Evolutionary conservation across 768 basidiomycete genomes (phyloP).

Genomic region (Termitomyces sp.): DNA sequence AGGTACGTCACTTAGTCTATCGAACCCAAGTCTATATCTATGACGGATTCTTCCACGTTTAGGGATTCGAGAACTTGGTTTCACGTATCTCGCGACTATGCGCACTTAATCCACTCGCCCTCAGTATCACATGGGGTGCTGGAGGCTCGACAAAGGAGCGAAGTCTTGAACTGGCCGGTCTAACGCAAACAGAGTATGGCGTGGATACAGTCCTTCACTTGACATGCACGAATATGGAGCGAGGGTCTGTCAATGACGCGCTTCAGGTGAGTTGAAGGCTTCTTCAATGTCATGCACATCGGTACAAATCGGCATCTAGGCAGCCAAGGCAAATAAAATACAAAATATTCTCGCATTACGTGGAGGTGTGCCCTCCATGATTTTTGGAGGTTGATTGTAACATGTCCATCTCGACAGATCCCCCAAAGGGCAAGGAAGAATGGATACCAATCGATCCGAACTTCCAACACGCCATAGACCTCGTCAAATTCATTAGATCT

Average conservation of each 20-base stretch:
- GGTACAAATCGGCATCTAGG: conserved; percentile 34
- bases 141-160: conserved; percentile 89
- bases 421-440: conserved; percentile 90
- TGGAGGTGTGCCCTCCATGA: conserved; percentile 54
- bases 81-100: conserved; percentile 82
- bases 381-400: not conserved
- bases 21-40: too few species aligned
- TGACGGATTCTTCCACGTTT: conserved; percentile 8
- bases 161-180: conserved; percentile 80
- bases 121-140: conserved; percentile 97
- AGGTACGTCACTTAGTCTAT: conserved; percentile 39
- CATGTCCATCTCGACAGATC: conserved; percentile 49
- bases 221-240: conserved; percentile 96
- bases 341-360: conserved; percentile 89
- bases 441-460: conserved; percentile 84
- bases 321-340: conserved; percentile 78
- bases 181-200: conserved; percentile 69
- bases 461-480: conserved; percentile 82
- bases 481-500: conserved; percentile 87
- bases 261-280: conserved; percentile 54
- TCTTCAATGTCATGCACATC: conserved; percentile 2
- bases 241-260: conserved; percentile 83
- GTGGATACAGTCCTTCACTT: conserved; percentile 91
- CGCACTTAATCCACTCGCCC: conserved; percentile 72
- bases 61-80: conserved; percentile 92